Evolutionary conservation across 163 green algal genomes (phyloP).

Genomic region (Scenedesmus sp.): DNA sequence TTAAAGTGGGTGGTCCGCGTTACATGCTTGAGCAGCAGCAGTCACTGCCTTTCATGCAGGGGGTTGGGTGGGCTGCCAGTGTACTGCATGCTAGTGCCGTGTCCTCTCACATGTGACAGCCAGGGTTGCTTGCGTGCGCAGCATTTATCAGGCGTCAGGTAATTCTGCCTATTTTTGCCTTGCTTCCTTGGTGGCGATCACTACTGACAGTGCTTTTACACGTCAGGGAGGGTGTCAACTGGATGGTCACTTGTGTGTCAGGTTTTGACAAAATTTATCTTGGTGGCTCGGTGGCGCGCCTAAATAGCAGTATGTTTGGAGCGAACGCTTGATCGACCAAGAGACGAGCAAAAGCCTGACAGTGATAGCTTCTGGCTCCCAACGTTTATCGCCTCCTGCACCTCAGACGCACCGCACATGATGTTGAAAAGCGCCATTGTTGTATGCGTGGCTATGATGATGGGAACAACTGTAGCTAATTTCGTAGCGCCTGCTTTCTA

Average conservation of each 20-base stretch:
- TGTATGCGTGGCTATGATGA: background rate
- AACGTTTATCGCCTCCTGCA: background rate
- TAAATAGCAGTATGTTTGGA: background rate
- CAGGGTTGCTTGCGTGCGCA: too few relatives aligned
- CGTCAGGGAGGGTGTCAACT: too few relatives aligned
- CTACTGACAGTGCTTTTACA: too few relatives aligned
- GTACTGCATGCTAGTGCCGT: too few relatives aligned
- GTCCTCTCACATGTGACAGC: too few relatives aligned
- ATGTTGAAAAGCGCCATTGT: background rate
- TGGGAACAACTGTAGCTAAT: background rate
- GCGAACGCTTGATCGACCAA: background rate
- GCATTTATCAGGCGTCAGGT: too few relatives aligned
- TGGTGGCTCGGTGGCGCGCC: background rate
- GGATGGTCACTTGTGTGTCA: background rate
- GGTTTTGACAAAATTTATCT: background rate
- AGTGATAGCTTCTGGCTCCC: background rate
- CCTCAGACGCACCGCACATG: background rate
- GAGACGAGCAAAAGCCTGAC: background rate
- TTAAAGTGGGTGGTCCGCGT: too few relatives aligned
- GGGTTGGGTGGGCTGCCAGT: too few relatives aligned
- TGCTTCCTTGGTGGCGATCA: too few relatives aligned
- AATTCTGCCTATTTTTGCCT: too few relatives aligned
- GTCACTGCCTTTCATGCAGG: too few relatives aligned
- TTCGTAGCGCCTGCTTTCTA: conserved; percentile 28
- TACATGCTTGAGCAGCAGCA: too few relatives aligned